phyloP scores from a whole-genome alignment of 176 grass and related monocot species.

The Avena insularis region DNA sequence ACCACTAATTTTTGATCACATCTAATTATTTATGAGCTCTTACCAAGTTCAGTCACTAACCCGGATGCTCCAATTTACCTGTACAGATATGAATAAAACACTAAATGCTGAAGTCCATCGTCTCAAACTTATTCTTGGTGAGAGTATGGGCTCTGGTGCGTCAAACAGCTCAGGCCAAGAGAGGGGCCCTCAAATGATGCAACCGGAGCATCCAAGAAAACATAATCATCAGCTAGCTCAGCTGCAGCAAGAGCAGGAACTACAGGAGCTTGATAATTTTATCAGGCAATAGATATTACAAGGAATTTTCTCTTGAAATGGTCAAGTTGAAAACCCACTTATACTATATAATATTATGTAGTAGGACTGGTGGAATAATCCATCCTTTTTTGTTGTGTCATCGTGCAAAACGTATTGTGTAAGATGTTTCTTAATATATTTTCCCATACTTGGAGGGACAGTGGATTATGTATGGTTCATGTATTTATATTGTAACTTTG shows the following conservation, averaged over 20 bases:
- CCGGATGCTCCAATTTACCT: not conserved
- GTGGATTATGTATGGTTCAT: not conserved
- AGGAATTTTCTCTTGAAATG: not conserved
- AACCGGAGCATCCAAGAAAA: conserved; percentile 45
- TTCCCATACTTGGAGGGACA: not conserved
- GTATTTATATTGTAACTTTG: not conserved
- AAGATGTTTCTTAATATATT: not conserved
- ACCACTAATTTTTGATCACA: not conserved
- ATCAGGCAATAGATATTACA: not conserved
- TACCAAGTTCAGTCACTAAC: not conserved
- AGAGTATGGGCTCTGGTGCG: conserved; percentile 39
- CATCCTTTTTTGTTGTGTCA: not conserved
- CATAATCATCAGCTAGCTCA: conserved; percentile 35
- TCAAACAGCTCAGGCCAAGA: conserved; percentile 1
- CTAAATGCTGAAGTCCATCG: conserved; percentile 49
- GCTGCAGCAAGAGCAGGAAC: not conserved
- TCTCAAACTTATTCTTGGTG: conserved; percentile 48
- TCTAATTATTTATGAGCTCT: not conserved
- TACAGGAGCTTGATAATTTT: not conserved
- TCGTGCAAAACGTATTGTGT: not conserved
- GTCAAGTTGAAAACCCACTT: not conserved
- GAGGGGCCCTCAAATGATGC: conserved; percentile 44
- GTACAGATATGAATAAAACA: conserved; percentile 56
- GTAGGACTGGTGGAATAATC: not conserved
- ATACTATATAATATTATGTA: not conserved